Conservation (phyloP, 495 filamentous ascomycete species). For the Aspergillus mulundensis region DNA sequence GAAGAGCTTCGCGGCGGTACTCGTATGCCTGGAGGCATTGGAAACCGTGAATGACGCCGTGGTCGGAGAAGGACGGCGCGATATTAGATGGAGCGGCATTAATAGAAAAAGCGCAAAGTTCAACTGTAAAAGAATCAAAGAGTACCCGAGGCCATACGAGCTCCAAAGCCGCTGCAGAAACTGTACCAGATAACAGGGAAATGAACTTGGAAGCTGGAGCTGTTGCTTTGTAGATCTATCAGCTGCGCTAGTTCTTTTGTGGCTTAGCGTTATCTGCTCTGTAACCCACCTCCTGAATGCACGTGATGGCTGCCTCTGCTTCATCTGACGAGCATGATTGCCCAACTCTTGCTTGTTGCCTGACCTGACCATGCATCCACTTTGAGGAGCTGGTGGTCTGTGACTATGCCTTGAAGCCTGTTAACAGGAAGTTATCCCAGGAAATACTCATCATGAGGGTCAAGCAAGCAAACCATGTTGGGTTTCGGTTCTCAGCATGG, state of each 20-base stretch:
- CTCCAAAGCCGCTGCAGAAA: not conserved
- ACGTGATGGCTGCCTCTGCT: constrained; percentile 10
- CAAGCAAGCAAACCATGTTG: constrained; percentile 30
- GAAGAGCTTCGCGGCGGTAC: constrained; percentile 52
- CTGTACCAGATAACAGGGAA: not conserved
- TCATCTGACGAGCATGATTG: constrained; percentile 7
- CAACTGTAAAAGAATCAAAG: not conserved
- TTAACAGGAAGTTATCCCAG: constrained; percentile 62
- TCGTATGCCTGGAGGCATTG: constrained; percentile 56
- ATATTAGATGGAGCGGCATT: constrained; percentile 54
- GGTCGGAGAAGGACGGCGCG: constrained; percentile 74
- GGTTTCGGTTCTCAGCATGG: constrained; percentile 50
- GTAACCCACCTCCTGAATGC: not conserved
- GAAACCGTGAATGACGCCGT: constrained; percentile 85
- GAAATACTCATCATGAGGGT: constrained; percentile 39
- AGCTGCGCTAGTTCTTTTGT: constrained; percentile 21
- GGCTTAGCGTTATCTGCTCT: constrained; percentile 6
- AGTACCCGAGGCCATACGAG: not conserved
- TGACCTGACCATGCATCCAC: constrained; percentile 30
- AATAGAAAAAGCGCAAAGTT: not conserved
- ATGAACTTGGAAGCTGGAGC: not conserved
- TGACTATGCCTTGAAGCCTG: constrained; percentile 44
- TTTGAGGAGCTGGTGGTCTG: constrained; percentile 37
- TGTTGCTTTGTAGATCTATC: not conserved
- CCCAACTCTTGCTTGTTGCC: constrained; percentile 17